Conservation (phyloP, 2,329 filamentous ascomycete species). For the Mycogone perniciosa region DNA sequence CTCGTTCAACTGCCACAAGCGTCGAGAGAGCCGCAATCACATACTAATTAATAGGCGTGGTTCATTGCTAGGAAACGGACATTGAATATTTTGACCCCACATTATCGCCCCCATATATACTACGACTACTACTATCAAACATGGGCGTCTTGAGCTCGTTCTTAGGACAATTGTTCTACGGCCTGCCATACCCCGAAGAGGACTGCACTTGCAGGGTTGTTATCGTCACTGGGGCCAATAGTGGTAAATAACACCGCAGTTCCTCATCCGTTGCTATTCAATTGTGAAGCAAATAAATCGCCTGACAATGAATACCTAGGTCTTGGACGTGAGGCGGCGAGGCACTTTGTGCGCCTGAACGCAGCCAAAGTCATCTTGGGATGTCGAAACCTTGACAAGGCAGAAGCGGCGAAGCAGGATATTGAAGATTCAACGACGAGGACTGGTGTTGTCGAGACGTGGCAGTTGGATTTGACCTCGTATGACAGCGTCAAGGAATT, state of each 20-base stretch:
- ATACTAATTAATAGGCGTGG: too few relatives aligned
- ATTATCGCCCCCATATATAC: too few relatives aligned
- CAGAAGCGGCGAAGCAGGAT: conserved; percentile 32
- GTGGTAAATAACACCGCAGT: neutral
- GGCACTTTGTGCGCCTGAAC: conserved; percentile 33
- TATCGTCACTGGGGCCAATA: conserved; percentile 39
- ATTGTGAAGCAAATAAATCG: neutral
- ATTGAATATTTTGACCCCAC: too few relatives aligned
- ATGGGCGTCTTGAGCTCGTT: conserved; percentile 1
- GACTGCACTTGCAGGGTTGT: neutral
- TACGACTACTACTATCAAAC: neutral
- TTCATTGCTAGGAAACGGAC: too few relatives aligned
- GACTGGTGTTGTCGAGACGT: conserved; percentile 31
- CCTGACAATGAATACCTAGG: conserved; percentile 8
- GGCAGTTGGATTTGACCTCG: conserved; percentile 37
- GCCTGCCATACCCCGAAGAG: conserved; percentile 25
- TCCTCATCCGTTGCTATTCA: too few relatives aligned
- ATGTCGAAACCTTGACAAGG: conserved; percentile 34
- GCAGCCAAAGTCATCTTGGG: conserved; percentile 39
- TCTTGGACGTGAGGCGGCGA: conserved; percentile 36
- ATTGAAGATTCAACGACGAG: conserved; percentile 26
- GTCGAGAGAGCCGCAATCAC: too few relatives aligned
- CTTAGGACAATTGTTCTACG: conserved; percentile 18
- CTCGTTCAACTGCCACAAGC: too few relatives aligned
- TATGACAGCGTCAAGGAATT: conserved; percentile 33